Conservation (phyloP, 2,329 filamentous ascomycete genomes). For the Pseudomassariella vexata region DNA sequence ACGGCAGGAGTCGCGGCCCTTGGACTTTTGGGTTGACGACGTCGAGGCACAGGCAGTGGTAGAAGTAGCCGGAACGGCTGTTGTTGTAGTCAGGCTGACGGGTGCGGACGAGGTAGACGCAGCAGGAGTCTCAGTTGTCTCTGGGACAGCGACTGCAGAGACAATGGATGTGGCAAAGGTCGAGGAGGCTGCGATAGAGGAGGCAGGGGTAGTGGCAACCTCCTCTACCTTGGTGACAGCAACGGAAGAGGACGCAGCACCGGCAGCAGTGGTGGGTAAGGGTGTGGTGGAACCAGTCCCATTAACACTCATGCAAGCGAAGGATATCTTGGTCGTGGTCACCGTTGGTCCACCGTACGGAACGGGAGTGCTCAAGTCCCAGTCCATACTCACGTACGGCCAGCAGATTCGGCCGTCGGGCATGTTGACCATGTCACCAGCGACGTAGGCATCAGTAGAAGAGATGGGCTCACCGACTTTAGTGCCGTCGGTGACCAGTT, state of each 20-base stretch:
- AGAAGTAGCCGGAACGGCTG: no score
- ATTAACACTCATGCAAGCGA: conserved; percentile 37
- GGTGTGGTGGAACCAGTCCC: conserved; percentile 5
- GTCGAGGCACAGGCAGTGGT: no score
- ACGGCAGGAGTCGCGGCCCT: no score
- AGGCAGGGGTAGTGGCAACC: no score
- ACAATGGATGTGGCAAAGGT: background rate
- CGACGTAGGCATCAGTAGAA: conserved; percentile 49
- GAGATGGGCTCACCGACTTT: conserved; percentile 45
- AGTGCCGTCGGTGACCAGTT: conserved; percentile 46
- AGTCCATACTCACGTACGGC: conserved; percentile 53
- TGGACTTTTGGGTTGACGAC: no score
- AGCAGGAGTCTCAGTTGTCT: no score
- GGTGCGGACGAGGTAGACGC: no score
- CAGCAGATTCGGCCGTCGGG: conserved; percentile 54
- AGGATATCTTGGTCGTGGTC: conserved; percentile 40
- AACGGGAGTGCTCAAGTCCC: conserved; percentile 33
- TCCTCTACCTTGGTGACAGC: background rate
- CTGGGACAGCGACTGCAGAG: no score
- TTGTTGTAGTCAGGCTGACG: no score
- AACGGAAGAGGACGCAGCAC: conserved; percentile 1
- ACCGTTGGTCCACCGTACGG: conserved; percentile 13
- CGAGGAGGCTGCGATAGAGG: no score
- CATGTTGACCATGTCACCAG: conserved; percentile 58
- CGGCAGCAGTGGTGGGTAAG: background rate